Evolutionary conservation across 768 basidiomycete genomes (phyloP), one percentile per base, ranked within the genome.

Genomic region (Suillus lakei): DNA sequence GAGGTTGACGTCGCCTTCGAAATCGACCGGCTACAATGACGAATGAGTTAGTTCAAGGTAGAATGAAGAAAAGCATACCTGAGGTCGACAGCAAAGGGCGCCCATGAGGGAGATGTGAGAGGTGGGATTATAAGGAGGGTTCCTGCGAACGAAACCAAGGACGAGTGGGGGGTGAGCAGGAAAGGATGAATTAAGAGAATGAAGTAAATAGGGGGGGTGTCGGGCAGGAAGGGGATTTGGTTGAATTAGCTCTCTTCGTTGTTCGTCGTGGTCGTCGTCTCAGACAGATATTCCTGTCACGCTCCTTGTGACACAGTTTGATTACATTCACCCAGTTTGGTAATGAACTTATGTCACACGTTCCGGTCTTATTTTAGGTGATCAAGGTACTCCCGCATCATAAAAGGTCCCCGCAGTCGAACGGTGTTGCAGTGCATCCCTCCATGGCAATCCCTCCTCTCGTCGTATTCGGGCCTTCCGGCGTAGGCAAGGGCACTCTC

Each of bases 401-500:
- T 34, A 34, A 34, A 34, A 34, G 34, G 34, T 34, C 34, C 34
- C 34, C 34, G 34, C 34, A 34, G 34, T 34, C 4, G 6, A 34
- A 34, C 34, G 8, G 34, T 34, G 7, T 7, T 32, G 32, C 32
- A 34, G 6, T 34, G 34, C 34, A 34, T 48, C 46, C 46, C 46
- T 26, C 28, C 39, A 44, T 41, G 34, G 4, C 64, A n/a, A 32
- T 28, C 1, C 62, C 68, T 66, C 95, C 96, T 4, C 88, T 98
- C 60, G 88, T 98, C 50, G 82, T 97, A 66, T 97, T 92, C 62
- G 93, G 95, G 0, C 96, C 96, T 1, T 96, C 94, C 1, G 96
- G 96, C 65, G 93, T 96, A 2, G 97, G 97, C 61, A 99, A 98
- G 78, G 93, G 91, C 72, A 97, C 97, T 0, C 87, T 98, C 38